phyloP scores from a whole-genome alignment of 2,329 filamentous ascomycete species.

The Colletotrichum musae region DNA sequence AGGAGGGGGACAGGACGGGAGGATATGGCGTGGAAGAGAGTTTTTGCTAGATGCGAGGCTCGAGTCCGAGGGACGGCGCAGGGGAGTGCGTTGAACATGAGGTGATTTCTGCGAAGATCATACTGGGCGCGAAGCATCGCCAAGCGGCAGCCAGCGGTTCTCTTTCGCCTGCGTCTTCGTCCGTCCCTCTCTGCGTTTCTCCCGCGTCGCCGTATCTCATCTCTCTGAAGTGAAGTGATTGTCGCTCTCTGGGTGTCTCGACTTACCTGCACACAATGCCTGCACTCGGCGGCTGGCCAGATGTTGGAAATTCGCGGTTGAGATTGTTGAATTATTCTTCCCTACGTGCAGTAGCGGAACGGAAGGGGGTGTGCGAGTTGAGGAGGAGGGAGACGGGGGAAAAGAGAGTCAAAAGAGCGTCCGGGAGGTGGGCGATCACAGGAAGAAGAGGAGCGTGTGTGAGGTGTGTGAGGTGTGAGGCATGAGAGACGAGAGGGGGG shows the following conservation, averaged over 20 bases:
- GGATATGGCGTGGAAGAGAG: slow-evolving; percentile 30
- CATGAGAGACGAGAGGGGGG: slow-evolving; percentile 21
- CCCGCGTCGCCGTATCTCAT: too few species aligned
- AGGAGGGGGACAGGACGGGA: slow-evolving; percentile 36
- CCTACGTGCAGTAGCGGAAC: slow-evolving; percentile 28
- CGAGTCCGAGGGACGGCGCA: slow-evolving; percentile 39
- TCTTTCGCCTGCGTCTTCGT: too few species aligned
- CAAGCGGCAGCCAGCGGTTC: not conserved
- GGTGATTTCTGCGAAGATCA: slow-evolving; percentile 55
- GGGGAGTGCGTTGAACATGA: slow-evolving; percentile 51
- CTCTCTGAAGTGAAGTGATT: too few species aligned
- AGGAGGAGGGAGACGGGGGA: slow-evolving; percentile 6
- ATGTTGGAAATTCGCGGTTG: slow-evolving; percentile 31
- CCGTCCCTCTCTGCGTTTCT: too few species aligned
- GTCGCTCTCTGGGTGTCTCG: not conserved
- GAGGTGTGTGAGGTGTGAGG: slow-evolving; percentile 26
- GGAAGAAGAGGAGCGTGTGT: slow-evolving; percentile 35
- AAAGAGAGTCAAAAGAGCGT: slow-evolving; percentile 28
- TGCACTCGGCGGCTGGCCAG: slow-evolving; percentile 41
- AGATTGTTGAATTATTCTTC: slow-evolving; percentile 30
- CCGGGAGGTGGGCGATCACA: slow-evolving; percentile 39
- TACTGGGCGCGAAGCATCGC: slow-evolving; percentile 47
- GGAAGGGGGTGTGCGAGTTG: slow-evolving; percentile 28
- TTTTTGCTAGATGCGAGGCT: slow-evolving; percentile 46
- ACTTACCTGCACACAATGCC: slow-evolving; percentile 42